Conservation (phyloP, 1,284 basidiomycete genomes). For the Sporisorium iseilematis-ciliati region DNA sequence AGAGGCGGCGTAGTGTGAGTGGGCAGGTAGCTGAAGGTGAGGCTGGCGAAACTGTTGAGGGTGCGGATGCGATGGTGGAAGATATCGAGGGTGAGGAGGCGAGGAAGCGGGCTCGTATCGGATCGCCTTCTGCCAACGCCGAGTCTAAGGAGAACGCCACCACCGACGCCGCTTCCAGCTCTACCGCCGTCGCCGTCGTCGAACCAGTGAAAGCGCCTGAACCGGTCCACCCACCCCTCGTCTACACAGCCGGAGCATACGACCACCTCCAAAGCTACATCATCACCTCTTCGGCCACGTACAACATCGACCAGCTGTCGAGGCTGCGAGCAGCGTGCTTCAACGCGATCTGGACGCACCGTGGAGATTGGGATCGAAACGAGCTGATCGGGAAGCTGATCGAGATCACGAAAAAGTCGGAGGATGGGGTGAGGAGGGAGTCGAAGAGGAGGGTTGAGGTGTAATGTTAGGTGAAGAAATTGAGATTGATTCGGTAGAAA, state of each 20-base stretch:
- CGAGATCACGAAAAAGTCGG: constrained; percentile 29
- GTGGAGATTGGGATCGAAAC: constrained; percentile 85
- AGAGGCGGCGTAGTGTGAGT: constrained; percentile 51
- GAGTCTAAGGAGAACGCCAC: not conserved
- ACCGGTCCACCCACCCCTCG: constrained; percentile 41
- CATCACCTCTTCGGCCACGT: constrained; percentile 32
- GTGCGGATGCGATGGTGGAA: constrained; percentile 1
- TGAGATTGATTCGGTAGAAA: not conserved
- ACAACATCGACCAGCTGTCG: constrained; percentile 85
- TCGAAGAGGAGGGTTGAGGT: not conserved
- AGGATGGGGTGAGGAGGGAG: constrained; percentile 28
- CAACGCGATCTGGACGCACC: constrained; percentile 82
- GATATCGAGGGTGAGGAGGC: constrained; percentile 18
- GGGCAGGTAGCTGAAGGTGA: constrained; percentile 8
- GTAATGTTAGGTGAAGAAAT: not conserved
- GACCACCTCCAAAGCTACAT: constrained; percentile 31
- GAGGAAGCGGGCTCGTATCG: constrained; percentile 37
- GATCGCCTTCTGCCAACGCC: constrained; percentile 12
- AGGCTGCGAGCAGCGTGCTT: constrained; percentile 88
- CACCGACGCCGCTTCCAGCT: not conserved
- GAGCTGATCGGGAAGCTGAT: constrained; percentile 72
- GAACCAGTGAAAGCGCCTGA: constrained; percentile 1
- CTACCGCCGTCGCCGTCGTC: not conserved
- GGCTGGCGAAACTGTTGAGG: not conserved
- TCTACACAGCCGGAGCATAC: constrained; percentile 23